Percentiles rank a stretch among this genome's conserved stretches.
Conservation (phyloP, 192 early-diverging fungal species). For the Coemansia sp. region DNA sequence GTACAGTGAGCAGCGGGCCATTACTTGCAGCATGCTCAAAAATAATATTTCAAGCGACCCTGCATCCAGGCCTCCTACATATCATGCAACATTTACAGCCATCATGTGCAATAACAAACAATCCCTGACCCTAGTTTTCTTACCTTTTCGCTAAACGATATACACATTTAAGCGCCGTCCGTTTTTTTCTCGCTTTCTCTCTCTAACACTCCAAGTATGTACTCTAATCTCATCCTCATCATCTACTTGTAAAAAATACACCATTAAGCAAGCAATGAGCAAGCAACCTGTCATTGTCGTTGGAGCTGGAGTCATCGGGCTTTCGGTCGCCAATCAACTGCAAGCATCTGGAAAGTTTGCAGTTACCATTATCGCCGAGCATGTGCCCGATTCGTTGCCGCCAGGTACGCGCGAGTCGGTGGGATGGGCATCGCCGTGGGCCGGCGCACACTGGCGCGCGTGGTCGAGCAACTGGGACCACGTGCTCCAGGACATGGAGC, state of each 20-base stretch:
- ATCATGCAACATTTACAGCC: not conserved
- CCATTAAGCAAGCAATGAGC: conserved; percentile 1
- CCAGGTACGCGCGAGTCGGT: conserved; percentile 26
- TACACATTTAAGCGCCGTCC: not conserved
- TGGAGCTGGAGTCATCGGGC: conserved; percentile 66
- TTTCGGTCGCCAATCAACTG: conserved; percentile 58
- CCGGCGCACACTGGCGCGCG: conserved; percentile 70
- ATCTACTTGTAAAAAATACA: not conserved
- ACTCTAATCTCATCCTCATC: not conserved
- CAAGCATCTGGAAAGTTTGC: conserved; percentile 28
- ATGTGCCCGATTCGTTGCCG: conserved; percentile 12
- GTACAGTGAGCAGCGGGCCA: conserved; percentile 1
- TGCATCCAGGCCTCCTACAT: not conserved
- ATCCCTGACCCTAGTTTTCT: too few species aligned
- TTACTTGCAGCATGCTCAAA: not conserved
- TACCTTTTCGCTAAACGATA: too few species aligned
- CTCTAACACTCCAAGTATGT: not conserved
- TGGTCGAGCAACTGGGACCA: conserved; percentile 54
- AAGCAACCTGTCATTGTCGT: conserved; percentile 46
- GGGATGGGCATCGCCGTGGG: conserved; percentile 55
- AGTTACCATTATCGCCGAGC: conserved; percentile 54
- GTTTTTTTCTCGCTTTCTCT: not conserved
- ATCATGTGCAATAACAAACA: not conserved
- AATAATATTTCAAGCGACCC: not conserved
- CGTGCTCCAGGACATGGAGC: conserved; percentile 43